Conservation (phyloP, 306 rosid species). For the Fragaria nilgerrensis region DNA sequence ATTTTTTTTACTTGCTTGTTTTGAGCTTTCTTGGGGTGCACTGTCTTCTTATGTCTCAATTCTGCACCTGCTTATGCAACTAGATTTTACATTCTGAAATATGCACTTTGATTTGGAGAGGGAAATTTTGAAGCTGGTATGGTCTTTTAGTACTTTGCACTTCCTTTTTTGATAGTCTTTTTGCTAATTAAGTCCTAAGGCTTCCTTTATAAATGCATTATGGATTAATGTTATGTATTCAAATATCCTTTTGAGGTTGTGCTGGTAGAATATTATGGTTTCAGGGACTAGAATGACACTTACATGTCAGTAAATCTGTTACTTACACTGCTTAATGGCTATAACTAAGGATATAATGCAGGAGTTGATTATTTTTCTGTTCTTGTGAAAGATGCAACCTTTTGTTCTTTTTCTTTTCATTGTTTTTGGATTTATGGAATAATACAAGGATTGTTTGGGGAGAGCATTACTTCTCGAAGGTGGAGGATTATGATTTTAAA, state of each 20-base stretch:
- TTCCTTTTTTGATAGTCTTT: neutral
- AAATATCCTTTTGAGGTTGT: neutral
- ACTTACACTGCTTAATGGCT: neutral
- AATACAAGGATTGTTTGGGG: neutral
- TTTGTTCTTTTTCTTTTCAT: neutral
- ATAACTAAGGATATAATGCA: neutral
- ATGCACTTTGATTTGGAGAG: neutral
- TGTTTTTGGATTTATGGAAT: neutral
- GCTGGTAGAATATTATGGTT: neutral
- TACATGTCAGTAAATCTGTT: neutral
- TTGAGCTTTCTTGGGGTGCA: neutral
- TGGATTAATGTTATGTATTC: neutral
- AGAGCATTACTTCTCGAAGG: neutral
- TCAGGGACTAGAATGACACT: neutral
- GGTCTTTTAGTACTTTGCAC: neutral
- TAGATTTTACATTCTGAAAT: neutral
- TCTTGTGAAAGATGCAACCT: neutral
- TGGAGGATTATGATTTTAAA: neutral
- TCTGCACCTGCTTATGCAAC: slow-evolving; percentile 1
- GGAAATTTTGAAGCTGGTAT: neutral
- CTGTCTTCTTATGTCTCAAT: neutral
- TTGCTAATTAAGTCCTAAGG: neutral
- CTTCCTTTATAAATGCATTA: neutral
- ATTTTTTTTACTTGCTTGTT: neutral
- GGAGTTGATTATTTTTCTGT: neutral